Evolutionary conservation across 768 basidiomycete species (phyloP), one percentile per base, ranked within the genome.

Genomic region (Daedaleopsis sinensis): DNA sequence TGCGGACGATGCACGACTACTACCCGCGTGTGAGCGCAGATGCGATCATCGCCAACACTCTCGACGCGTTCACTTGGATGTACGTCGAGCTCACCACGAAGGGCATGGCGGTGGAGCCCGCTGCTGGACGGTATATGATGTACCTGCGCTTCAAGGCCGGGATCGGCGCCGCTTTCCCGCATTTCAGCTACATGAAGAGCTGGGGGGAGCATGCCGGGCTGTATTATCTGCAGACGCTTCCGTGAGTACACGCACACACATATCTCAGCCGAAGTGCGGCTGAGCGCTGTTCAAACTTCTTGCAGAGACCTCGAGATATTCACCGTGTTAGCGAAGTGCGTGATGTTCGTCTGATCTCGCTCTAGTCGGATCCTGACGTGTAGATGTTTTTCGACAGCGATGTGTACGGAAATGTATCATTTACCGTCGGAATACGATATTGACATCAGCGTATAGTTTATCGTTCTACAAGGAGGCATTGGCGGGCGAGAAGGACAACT

Each of bases 261-360:
- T 32, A n/a, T n/a, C n/a, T n/a, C n/a, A n/a, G n/a, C n/a, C n/a
- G 5, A 10, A 35, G 36, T 9, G 12, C 32, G 32, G 7, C n/a
- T n/a, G 6, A 27, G 11, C 16, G 27, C 19, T 3, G 5, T 12
- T 27, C 13, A 42, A 42, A 7, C 1, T 46, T 4, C 27, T 7
- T 32, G 27, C 27, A 63, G 61, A 0, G 76, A 78, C 43, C 63
- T 77, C n/a, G 67, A 67, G 13, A 57, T 68, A 13, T 74, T 68
- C 61, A 71, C 77, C 27, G 65, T 72, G n/a, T 71, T 69, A 11
- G 66, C 59, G 54, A 79, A 79, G 79, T 79, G 21, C 44, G 73
- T 71, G 7, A 3, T 32, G 27, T 7, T 32, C 27, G 7, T 32
- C 27, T 3, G 4, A 32, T 32, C 3, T 32, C 27, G 27, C 7